Evolutionary conservation across 169 alveolate species (phyloP), one percentile per base, ranked within the genome.

Genomic region (Plasmodium gallinaceum): DNA sequence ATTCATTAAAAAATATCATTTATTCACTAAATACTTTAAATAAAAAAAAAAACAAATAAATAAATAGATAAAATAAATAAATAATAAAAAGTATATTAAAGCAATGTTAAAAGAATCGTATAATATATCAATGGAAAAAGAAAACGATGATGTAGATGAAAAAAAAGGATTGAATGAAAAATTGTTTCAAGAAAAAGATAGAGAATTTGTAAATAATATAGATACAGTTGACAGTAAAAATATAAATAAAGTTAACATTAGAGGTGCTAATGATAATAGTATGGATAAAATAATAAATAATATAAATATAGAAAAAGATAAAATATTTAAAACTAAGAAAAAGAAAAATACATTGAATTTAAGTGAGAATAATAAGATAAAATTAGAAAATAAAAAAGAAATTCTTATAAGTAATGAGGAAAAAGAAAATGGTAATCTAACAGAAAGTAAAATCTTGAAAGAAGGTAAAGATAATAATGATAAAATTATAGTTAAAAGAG

Each of bases 111-210:
- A 71, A 18, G 83, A 22, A 24, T 37, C 51, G 48, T 12, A 71
- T 71, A 71, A 71, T 58, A 71, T 48, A 48, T 12, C 24, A 22
- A 22, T 71, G 58, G 54, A 26, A 71, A 71, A 16, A 20, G 61
- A 32, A 16, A 9, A 71, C 51, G 52, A 46, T 22, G 42, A 14
- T 14, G 5, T 22, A 52, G 24, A 37, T n/a, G 52, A 64, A 43
- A 39, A 51, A 71, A 71, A 71, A 39, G n/a, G 58, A 71, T 54
- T 48, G 24, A 71, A 52, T 26, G 58, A 37, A 26, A 26, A 18
- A 51, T n/a, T n/a, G 69, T 42, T 37, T 51, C 20, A 46, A 71
- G 43, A 68, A 18, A 24, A 24, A 48, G 54, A 52, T 71, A 9
- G 43, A 12, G 16, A 51, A 26, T 42, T 48, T 6, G n/a, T 51